Evolutionary conservation across 805 yeast genomes (phyloP).

Genomic region (Cyberlindnera xylosilytica): DNA sequence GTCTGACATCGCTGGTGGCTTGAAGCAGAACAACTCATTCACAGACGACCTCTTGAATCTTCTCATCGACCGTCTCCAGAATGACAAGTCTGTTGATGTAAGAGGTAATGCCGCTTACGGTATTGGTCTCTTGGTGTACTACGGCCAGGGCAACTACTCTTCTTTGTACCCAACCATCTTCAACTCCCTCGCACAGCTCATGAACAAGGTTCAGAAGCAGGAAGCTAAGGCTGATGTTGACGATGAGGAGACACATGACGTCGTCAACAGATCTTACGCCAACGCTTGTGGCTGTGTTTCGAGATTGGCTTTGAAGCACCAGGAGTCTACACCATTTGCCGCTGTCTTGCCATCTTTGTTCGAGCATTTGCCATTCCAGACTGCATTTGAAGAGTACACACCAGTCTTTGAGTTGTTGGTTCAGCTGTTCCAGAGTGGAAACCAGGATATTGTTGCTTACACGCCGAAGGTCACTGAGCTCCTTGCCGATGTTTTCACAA

Average conservation of each 20-base stretch:
- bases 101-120: slow-evolving; percentile 97
- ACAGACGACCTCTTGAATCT: slow-evolving; percentile 67
- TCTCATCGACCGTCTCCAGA: slow-evolving; percentile 64
- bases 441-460: slow-evolving; percentile 48
- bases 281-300: slow-evolving; percentile 98
- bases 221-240: slow-evolving; percentile 48
- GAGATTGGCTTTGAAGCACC: slow-evolving; percentile 77
- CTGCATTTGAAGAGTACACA: slow-evolving; percentile 88
- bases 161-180: slow-evolving; percentile 67
- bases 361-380: slow-evolving; percentile 76
- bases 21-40: slow-evolving; percentile 64
- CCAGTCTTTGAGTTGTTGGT: slow-evolving; percentile 82
- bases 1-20: slow-evolving; percentile 82
- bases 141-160: slow-evolving; percentile 43
- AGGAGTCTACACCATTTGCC: slow-evolving; percentile 68
- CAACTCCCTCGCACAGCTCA: slow-evolving; percentile 61
- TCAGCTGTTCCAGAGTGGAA: slow-evolving; percentile 63
- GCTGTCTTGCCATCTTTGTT: slow-evolving; percentile 74
- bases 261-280: slow-evolving; percentile 79
- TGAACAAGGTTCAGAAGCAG: slow-evolving; percentile 77
- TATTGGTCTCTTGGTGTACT: slow-evolving; percentile 67
- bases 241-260: slow-evolving; percentile 77
- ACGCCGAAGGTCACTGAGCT: slow-evolving; percentile 64
- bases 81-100: slow-evolving; percentile 79
- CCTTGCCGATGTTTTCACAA: slow-evolving; percentile 66